Evolutionary conservation across 768 basidiomycete genomes (phyloP).

Genomic region (Kwoniella newhampshirensis): DNA sequence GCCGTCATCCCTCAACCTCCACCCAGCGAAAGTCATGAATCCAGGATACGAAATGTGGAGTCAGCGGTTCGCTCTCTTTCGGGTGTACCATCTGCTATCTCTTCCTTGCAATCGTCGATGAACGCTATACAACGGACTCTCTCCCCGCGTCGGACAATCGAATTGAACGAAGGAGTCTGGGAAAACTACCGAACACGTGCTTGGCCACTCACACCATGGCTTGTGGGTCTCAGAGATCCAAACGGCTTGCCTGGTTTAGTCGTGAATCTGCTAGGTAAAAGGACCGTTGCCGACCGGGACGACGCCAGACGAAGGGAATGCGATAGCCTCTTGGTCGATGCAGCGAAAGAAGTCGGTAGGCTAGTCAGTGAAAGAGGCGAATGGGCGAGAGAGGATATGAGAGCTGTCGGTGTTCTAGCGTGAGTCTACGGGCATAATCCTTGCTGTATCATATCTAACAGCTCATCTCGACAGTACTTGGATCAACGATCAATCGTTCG

Average conservation of each 20-base stretch:
- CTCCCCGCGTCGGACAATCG: conserved; percentile 9
- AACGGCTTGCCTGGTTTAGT: conserved; percentile 39
- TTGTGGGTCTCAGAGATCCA: conserved; percentile 42
- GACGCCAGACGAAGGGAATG: conserved; percentile 25
- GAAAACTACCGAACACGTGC: conserved; percentile 40
- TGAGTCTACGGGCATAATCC: conserved; percentile 15
- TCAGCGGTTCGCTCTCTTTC: conserved; percentile 20
- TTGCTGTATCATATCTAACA: not conserved
- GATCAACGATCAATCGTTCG: conserved; percentile 32
- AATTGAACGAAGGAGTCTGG: conserved; percentile 30
- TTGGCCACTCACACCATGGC: conserved; percentile 49
- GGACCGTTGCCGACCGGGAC: conserved; percentile 29
- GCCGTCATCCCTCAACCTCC: not conserved
- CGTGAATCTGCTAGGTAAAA: conserved; percentile 34
- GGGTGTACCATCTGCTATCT: conserved; percentile 16
- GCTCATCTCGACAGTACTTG: conserved; percentile 34
- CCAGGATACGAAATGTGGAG: conserved; percentile 31
- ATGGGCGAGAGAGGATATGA: conserved; percentile 41
- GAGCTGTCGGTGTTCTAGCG: conserved; percentile 41
- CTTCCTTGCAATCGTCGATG: conserved; percentile 11
- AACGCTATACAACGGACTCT: conserved; percentile 18
- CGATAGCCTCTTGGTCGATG: conserved; percentile 25
- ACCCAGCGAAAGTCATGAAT: conserved; percentile 12
- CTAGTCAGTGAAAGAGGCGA: conserved; percentile 24
- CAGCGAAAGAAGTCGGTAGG: conserved; percentile 27